A percentile compares a stretch with the other conserved stretches of the same genome.
These are phyloP conservation scores for Cryptococcus amylolentus DNA, from an alignment of 1,284 basidiomycete species.

Conservation along the genomic window DNA sequence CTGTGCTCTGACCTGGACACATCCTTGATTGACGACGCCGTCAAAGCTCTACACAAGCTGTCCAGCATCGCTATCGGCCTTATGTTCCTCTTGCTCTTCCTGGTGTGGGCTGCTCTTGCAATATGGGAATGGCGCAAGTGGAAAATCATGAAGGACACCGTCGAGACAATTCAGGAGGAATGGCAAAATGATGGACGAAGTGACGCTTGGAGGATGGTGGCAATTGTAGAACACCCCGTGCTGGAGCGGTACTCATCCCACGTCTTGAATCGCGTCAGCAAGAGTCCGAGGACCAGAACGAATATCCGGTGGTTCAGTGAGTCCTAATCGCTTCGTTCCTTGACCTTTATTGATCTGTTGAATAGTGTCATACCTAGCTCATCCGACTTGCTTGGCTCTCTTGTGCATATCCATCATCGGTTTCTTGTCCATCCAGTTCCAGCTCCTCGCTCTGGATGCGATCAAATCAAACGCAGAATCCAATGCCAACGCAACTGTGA, in stretches of 20 bases:
- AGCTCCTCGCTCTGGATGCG: slow-evolving; percentile 70
- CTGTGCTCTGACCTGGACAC: slow-evolving; percentile 74
- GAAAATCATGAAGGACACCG: slow-evolving; percentile 34
- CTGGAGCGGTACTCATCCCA: slow-evolving; percentile 37
- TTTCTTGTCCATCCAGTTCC: slow-evolving; percentile 79
- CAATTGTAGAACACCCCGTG: slow-evolving; percentile 46
- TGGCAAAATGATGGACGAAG: slow-evolving; percentile 21
- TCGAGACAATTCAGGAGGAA: slow-evolving; percentile 36
- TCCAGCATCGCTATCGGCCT: slow-evolving; percentile 72
- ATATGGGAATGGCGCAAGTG: slow-evolving; percentile 49
- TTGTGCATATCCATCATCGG: slow-evolving; percentile 87
- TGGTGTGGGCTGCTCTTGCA: slow-evolving; percentile 41
- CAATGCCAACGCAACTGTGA: slow-evolving; percentile 59
- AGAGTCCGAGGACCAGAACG: slow-evolving; percentile 23
- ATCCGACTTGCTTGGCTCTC: slow-evolving; percentile 81
- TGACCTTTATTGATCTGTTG: not conserved
- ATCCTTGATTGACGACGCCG: slow-evolving; percentile 77
- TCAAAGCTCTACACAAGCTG: slow-evolving; percentile 67
- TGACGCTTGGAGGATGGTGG: slow-evolving; percentile 42
- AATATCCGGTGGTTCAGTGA: slow-evolving; percentile 49
- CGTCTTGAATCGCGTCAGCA: slow-evolving; percentile 22
- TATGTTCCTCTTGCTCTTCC: slow-evolving; percentile 51
- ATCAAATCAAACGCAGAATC: slow-evolving; percentile 63
- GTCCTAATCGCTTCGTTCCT: slow-evolving; percentile 10
- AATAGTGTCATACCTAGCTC: slow-evolving; percentile 73